Conservation (phyloP, 2,329 filamentous ascomycete species). For the Talaromyces islandicus region DNA sequence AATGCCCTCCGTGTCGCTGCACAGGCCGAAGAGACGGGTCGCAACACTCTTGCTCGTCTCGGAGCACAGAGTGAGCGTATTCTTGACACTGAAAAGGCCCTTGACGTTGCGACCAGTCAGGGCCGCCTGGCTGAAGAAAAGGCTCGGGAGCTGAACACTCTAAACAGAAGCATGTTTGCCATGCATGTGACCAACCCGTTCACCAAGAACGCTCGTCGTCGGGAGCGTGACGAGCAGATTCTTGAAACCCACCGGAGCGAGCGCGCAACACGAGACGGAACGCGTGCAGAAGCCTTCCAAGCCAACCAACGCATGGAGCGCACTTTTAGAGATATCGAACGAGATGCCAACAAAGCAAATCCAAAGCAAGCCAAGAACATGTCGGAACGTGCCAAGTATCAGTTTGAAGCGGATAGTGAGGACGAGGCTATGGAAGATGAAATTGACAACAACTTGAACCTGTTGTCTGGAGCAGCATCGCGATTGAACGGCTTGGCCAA, state of each 20-base stretch:
- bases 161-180: constrained; percentile 89
- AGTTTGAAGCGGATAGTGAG: constrained; percentile 69
- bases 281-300: constrained; percentile 48
- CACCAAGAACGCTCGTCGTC: constrained; percentile 60
- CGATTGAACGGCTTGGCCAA: constrained; percentile 67
- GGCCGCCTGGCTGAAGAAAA: constrained; percentile 72
- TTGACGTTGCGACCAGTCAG: constrained; percentile 73
- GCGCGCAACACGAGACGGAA: constrained; percentile 52
- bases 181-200: constrained; percentile 74
- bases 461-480: constrained; percentile 56
- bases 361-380: constrained; percentile 49
- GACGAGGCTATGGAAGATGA: constrained; percentile 66
- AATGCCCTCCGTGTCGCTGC: constrained; percentile 64
- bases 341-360: constrained; percentile 41
- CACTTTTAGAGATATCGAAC: constrained; percentile 59
- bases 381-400: constrained; percentile 65
- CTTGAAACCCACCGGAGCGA: constrained; percentile 59
- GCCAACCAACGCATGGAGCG: constrained; percentile 56
- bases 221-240: constrained; percentile 61
- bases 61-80: constrained; percentile 74
- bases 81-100: constrained; percentile 74
- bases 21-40: constrained; percentile 64
- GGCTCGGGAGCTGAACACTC: constrained; percentile 72
- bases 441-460: constrained; percentile 61
- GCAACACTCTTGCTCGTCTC: constrained; percentile 65